phyloP scores from a whole-genome alignment of 768 basidiomycete genomes.

The Rhodotorula sphaerocarpa region DNA sequence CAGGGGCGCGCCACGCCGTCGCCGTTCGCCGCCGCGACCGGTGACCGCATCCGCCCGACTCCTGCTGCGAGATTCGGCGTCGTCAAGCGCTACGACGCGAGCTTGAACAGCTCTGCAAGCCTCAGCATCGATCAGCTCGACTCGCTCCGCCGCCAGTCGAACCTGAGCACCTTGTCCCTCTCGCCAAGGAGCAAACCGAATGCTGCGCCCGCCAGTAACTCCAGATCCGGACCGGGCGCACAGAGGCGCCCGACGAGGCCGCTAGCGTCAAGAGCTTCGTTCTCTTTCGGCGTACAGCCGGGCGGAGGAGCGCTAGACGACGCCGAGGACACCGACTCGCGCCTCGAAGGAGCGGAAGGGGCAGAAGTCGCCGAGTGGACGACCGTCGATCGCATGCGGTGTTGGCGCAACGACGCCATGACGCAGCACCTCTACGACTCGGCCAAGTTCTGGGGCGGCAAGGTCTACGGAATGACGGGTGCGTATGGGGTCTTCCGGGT shows the following conservation, averaged over 20 bases:
- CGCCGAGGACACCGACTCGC: slow-evolving; percentile 9
- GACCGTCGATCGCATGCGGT: slow-evolving; percentile 86
- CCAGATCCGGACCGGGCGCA: too few relatives aligned
- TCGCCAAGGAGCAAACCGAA: slow-evolving; percentile 26
- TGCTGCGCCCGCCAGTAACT: too few relatives aligned
- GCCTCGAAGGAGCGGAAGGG: slow-evolving; percentile 2
- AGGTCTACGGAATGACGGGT: slow-evolving; percentile 94
- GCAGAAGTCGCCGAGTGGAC: slow-evolving; percentile 57
- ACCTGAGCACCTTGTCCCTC: slow-evolving; percentile 31
- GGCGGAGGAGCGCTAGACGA: neutral
- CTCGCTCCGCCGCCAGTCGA: slow-evolving; percentile 17
- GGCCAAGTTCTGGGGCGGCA: slow-evolving; percentile 97
- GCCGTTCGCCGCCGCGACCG: neutral
- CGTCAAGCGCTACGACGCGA: neutral
- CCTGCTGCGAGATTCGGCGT: neutral
- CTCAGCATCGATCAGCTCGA: slow-evolving; percentile 25
- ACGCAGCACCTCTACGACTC: slow-evolving; percentile 98
- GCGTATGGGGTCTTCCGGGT: neutral
- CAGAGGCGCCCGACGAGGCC: slow-evolving; percentile 1
- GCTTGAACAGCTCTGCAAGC: neutral
- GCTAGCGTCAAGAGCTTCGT: neutral
- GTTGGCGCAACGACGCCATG: slow-evolving; percentile 95
- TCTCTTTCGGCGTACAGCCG: neutral
- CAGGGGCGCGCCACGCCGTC: neutral
- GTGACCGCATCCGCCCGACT: neutral